Base-by-base conservation (phyloP, 1,139 yeast species). In the Barnettozyma hawaiiensis region DNA sequence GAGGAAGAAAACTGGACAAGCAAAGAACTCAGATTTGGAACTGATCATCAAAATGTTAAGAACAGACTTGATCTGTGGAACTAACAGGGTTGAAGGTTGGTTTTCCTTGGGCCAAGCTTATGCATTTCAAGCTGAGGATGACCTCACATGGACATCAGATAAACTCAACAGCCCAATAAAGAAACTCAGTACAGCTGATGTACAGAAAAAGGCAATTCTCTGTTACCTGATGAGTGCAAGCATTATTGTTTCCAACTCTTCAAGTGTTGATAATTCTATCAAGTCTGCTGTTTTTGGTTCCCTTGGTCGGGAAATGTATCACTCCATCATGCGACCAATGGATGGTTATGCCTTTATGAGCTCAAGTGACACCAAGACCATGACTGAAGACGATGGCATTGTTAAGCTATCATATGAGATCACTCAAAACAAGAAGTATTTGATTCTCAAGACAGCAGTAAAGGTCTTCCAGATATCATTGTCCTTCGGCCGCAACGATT, bases 121-220 rank as follows among this genome's bases (percentile, higher is more conserved):
- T 53, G 83, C 90, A 1, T 80, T 70, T 44, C 66, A 85, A 31
- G 95, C 84, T 0, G 97, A 90, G 51, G 96, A 87, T 60, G 96
- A 86, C 51, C 65, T 92, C 43, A 79, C 87, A 8, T 87, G 96
- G 95, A 84, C 92, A 1, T 82, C 96, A 0, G 97, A 90, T 57
- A 85, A 85, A 53, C 64, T 89, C 31, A 83, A 83, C 29, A 70
- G 75, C 0, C 61, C 71, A 0, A 94, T 84, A 8, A 71, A 82
- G 50, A 84, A 84, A 53, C 65, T 66, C 3, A 61, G 66, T 0
- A 82, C 89, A 0, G 89, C 90, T 0, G 66, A 72, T 15, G 59
- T 76, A 4, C 96, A 87, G 58, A 69, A 85, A 45, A 82, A 75
- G 53, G 74, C 96, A 0, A 62, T 90, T 1, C 53, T 87, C 9